Evolutionary conservation across 2,329 filamentous ascomycete genomes (phyloP).

Genomic region (Leptodontidium sp.): DNA sequence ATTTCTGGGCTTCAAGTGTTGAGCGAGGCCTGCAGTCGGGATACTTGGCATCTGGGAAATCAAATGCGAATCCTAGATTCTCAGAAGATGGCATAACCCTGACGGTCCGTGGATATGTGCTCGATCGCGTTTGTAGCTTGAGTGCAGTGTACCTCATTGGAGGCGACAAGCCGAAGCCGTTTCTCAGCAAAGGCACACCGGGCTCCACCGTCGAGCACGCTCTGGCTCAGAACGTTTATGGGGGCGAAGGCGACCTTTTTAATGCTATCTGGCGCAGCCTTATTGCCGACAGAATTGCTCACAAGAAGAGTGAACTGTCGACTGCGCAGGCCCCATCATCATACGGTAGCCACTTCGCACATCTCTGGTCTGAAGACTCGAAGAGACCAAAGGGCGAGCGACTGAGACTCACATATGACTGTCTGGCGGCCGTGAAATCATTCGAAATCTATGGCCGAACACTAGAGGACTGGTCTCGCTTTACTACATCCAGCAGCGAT

Average conservation of each 20-base stretch:
- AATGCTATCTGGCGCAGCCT: constrained; percentile 12
- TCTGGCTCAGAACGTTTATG: constrained; percentile 2
- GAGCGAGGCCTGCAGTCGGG: constrained; percentile 9
- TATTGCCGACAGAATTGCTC: constrained; percentile 4
- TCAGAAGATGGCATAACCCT: constrained; percentile 7
- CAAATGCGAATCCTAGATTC: background rate
- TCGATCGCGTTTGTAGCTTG: constrained; percentile 3
- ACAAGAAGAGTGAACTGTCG: background rate
- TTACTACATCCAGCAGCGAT: background rate
- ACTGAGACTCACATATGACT: background rate
- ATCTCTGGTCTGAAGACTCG: background rate
- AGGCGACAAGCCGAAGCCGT: constrained; percentile 1
- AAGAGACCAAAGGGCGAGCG: background rate
- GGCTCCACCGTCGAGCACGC: background rate
- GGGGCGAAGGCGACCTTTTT: background rate
- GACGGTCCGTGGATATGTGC: constrained; percentile 11
- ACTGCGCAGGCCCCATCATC: background rate
- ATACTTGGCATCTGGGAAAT: constrained; percentile 3
- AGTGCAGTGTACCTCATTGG: background rate
- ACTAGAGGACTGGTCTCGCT: constrained; percentile 10
- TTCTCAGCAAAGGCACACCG: background rate
- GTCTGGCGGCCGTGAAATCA: background rate
- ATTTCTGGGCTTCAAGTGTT: constrained; percentile 5
- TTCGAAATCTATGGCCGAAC: constrained; percentile 4
- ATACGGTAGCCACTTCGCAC: background rate